These are phyloP conservation scores for Pleurotus tuoliensis DNA, from an alignment of 768 basidiomycete species.

Conservation along the genomic window DNA sequence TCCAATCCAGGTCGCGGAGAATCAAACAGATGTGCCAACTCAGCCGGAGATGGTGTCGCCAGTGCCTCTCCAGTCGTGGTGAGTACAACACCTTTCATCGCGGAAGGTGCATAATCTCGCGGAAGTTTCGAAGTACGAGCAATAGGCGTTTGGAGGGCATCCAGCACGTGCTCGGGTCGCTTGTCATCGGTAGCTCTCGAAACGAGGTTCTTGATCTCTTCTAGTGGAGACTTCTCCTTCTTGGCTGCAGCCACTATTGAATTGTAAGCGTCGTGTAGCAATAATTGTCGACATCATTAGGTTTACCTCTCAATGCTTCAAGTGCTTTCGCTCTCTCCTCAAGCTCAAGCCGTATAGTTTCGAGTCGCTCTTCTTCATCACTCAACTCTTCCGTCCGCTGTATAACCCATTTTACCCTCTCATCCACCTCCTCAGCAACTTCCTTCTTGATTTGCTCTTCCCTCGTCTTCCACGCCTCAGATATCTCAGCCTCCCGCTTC, in stretches of 20 bases:
- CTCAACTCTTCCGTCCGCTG: slow-evolving; percentile 41
- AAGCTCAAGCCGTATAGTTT: slow-evolving; percentile 24
- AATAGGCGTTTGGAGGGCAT: slow-evolving; percentile 50
- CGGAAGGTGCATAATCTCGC: slow-evolving; percentile 37
- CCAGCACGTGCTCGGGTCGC: slow-evolving; percentile 16
- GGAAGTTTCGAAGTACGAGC: slow-evolving; percentile 28
- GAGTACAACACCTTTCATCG: slow-evolving; percentile 76
- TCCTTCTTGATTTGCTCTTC: slow-evolving; percentile 52
- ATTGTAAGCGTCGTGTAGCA: no score
- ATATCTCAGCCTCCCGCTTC: slow-evolving; percentile 58
- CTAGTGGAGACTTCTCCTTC: slow-evolving; percentile 57
- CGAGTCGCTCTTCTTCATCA: slow-evolving; percentile 47
- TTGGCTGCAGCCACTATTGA: slow-evolving; percentile 26
- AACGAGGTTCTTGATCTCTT: slow-evolving; percentile 73
- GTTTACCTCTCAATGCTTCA: slow-evolving; percentile 37
- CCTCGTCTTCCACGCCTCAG: slow-evolving; percentile 50
- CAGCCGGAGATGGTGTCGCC: slow-evolving; percentile 65
- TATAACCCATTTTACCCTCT: slow-evolving; percentile 43
- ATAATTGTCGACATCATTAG: neutral
- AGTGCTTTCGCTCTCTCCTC: slow-evolving; percentile 43
- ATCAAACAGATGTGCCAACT: slow-evolving; percentile 63
- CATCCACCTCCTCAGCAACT: slow-evolving; percentile 40
- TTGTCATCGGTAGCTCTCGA: slow-evolving; percentile 27
- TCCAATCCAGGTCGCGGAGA: slow-evolving; percentile 71
- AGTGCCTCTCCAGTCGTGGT: slow-evolving; percentile 75